Conservation (phyloP, 306 rosid species). For the Corylus avellana region DNA sequence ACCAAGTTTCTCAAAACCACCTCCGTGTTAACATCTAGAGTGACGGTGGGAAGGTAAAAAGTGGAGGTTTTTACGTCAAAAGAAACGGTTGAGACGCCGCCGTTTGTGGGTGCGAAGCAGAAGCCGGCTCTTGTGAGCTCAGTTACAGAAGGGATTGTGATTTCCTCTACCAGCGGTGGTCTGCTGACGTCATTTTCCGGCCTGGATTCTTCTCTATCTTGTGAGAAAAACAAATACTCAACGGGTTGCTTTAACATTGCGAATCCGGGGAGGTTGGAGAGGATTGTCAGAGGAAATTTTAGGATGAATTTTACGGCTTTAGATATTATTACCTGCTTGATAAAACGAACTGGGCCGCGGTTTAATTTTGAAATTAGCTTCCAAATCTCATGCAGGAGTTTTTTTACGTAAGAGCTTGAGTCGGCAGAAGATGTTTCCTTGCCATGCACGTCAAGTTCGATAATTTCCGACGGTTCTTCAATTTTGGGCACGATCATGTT, state of each 20-base stretch:
- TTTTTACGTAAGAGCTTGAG: conserved; percentile 24
- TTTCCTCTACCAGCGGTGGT: conserved; percentile 71
- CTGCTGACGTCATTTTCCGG: conserved; percentile 32
- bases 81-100: conserved; percentile 42
- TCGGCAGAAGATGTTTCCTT: conserved; percentile 24
- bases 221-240: conserved; percentile 23
- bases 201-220: conserved; percentile 34
- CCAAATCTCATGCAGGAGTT: conserved; percentile 39
- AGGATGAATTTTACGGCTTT: conserved; percentile 48
- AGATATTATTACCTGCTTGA: conserved; percentile 45
- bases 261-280: conserved; percentile 55
- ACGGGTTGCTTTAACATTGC: conserved; percentile 41
- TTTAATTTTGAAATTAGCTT: conserved; percentile 53
- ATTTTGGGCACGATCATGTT: conserved; percentile 49
- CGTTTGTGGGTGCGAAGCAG: conserved; percentile 40
- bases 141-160: conserved; percentile 64
- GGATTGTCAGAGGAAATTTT: conserved; percentile 64
- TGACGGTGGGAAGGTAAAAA: conserved; percentile 57
- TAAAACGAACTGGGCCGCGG: conserved; percentile 45
- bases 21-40: conserved; percentile 59
- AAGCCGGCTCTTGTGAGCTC: conserved; percentile 49
- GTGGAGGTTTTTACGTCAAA: conserved; percentile 48
- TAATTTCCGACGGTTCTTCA: conserved; percentile 26
- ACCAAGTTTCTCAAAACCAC: conserved; percentile 66
- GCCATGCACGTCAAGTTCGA: conserved; percentile 26